Conservation (phyloP, 2,329 filamentous ascomycete species). For the Arthrinium phaeospermum region DNA sequence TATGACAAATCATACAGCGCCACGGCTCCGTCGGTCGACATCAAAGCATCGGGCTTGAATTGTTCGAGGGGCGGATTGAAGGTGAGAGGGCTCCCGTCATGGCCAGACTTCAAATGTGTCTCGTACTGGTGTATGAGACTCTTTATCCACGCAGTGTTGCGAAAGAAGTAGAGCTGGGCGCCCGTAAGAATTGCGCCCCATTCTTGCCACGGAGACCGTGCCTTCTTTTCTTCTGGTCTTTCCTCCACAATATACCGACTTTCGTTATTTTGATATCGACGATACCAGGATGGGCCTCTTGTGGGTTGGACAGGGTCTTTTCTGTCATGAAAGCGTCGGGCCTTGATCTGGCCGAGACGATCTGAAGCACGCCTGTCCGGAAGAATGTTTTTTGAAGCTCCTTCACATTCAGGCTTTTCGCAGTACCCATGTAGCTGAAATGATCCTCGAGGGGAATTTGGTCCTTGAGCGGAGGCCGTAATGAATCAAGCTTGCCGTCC, state of each 20-base stretch:
- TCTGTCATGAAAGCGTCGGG: slow-evolving; percentile 96
- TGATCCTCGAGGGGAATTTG: slow-evolving; percentile 91
- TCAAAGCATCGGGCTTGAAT: slow-evolving; percentile 92
- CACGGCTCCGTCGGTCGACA: slow-evolving; percentile 93
- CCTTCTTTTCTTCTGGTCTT: slow-evolving; percentile 93
- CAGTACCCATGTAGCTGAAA: slow-evolving; percentile 84
- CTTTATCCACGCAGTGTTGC: slow-evolving; percentile 92
- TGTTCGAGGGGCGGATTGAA: slow-evolving; percentile 90
- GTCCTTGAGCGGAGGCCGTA: slow-evolving; percentile 89
- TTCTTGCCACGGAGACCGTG: slow-evolving; percentile 96
- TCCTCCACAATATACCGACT: slow-evolving; percentile 92
- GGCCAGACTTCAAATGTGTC: slow-evolving; percentile 76
- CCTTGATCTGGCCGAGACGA: slow-evolving; percentile 89
- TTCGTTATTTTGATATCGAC: slow-evolving; percentile 98
- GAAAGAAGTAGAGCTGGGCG: slow-evolving; percentile 97
- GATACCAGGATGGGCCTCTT: slow-evolving; percentile 87
- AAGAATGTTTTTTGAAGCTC: slow-evolving; percentile 89
- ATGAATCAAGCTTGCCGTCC: slow-evolving; percentile 81
- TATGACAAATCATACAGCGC: slow-evolving; percentile 86
- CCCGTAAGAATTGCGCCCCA: slow-evolving; percentile 97
- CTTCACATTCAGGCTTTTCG: slow-evolving; percentile 76
- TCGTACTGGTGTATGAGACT: slow-evolving; percentile 89
- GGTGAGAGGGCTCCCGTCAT: slow-evolving; percentile 77
- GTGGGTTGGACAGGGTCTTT: slow-evolving; percentile 81
- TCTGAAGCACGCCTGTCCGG: slow-evolving; percentile 89